A percentile compares a stretch with the other conserved stretches of the same genome.
Conservation (phyloP, 768 basidiomycete species). For the Pulveroboletus sp. region DNA sequence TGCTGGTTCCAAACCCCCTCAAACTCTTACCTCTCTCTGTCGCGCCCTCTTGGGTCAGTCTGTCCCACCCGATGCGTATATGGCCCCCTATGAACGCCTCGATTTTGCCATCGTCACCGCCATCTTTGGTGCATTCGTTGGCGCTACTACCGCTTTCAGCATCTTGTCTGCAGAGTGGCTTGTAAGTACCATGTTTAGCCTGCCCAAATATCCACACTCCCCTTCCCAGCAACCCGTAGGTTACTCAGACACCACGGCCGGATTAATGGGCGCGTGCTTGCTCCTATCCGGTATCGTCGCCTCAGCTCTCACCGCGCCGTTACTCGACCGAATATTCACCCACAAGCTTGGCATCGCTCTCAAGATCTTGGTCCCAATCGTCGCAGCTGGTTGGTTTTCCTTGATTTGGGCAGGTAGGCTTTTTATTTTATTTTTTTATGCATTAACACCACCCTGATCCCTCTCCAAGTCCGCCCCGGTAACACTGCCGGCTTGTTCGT, state of each 20-base stretch:
- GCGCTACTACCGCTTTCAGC: constrained; percentile 62
- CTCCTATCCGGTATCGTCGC: constrained; percentile 70
- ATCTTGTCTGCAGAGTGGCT: constrained; percentile 68
- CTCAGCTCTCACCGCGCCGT: constrained; percentile 65
- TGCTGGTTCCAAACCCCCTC: constrained; percentile 60
- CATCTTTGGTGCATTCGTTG: constrained; percentile 65
- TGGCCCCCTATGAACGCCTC: constrained; percentile 63
- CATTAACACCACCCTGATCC: background rate
- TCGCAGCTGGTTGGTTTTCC: constrained; percentile 64
- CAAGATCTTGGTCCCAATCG: constrained; percentile 59
- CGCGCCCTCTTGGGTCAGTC: constrained; percentile 50
- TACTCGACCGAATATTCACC: constrained; percentile 83
- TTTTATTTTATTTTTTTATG: background rate
- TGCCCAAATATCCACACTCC: background rate
- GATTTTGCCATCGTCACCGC: constrained; percentile 63
- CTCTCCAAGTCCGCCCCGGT: constrained; percentile 54
- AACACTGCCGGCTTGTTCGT: constrained; percentile 60
- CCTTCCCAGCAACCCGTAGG: constrained; percentile 61
- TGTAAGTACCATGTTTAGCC: constrained; percentile 43
- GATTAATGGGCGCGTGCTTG: constrained; percentile 67
- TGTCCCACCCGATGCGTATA: constrained; percentile 43
- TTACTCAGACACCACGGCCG: constrained; percentile 63
- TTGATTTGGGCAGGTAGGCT: constrained; percentile 77
- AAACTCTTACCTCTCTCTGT: constrained; percentile 50
- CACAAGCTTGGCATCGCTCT: constrained; percentile 60